phyloP scores from a whole-genome alignment of 306 rosid species.

The Glycine soja region DNA sequence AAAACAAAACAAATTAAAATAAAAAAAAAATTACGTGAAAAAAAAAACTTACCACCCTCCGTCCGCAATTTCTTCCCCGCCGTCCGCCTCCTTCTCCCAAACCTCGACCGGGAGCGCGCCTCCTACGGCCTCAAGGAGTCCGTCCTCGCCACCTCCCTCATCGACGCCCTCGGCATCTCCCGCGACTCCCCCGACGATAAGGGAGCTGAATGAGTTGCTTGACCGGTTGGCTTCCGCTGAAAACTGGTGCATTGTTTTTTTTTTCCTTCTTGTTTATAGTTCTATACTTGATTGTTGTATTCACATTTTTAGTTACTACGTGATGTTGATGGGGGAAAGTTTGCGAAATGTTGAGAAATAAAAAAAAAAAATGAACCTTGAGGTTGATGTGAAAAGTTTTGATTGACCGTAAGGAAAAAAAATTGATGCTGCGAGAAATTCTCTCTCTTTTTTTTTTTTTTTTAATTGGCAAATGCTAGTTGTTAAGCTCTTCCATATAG shows the following conservation, averaged over 20 bases:
- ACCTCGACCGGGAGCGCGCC: slow-evolving; percentile 88
- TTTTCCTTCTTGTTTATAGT: neutral
- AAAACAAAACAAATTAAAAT: too few relatives aligned
- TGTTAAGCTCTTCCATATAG: neutral
- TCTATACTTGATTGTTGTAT: neutral
- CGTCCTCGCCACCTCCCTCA: slow-evolving; percentile 80
- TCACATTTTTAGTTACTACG: neutral
- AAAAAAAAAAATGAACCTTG: neutral
- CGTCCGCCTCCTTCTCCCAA: slow-evolving; percentile 79
- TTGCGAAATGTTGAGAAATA: neutral
- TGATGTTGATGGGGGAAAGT: neutral
- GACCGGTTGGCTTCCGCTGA: slow-evolving; percentile 81
- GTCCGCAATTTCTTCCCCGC: too few relatives aligned
- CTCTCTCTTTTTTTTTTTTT: too few relatives aligned
- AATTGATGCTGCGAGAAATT: neutral
- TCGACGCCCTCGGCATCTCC: slow-evolving; percentile 86
- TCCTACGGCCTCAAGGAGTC: slow-evolving; percentile 92
- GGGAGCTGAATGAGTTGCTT: slow-evolving; percentile 80
- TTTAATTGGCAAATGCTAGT: too few relatives aligned
- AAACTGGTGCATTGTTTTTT: slow-evolving; percentile 59
- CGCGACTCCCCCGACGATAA: slow-evolving; percentile 82
- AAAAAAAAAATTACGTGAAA: too few relatives aligned
- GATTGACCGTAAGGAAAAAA: neutral
- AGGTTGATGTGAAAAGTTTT: neutral
- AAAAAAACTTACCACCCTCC: too few relatives aligned